Conservation (phyloP, 1,284 basidiomycete genomes). For the Rhodotorula sp. region DNA sequence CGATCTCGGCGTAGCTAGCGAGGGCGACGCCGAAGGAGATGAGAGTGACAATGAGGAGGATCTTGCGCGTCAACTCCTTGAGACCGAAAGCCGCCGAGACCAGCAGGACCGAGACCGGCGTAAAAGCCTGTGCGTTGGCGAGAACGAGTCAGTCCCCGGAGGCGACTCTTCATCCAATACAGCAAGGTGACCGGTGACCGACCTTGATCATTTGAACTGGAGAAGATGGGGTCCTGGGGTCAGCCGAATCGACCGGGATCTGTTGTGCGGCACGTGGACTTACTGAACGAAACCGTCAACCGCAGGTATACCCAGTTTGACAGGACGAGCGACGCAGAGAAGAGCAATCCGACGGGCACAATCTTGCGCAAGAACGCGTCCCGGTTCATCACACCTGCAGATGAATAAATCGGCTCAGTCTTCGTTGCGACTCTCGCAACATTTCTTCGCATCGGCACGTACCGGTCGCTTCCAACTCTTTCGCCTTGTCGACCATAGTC, state of each 20-base stretch:
- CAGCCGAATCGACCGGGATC: too few species aligned
- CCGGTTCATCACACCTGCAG: slow-evolving; percentile 49
- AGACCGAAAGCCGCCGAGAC: slow-evolving; percentile 89
- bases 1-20: slow-evolving; percentile 70
- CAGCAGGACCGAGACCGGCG: slow-evolving; percentile 90
- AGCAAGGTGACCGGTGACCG: not conserved
- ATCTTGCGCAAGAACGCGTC: slow-evolving; percentile 83
- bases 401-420: not conserved
- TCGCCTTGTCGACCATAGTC: slow-evolving; percentile 78
- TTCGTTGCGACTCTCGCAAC: too few species aligned
- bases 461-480: slow-evolving; percentile 77
- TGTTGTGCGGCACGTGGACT: not conserved
- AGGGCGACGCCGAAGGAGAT: slow-evolving; percentile 37
- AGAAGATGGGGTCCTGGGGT: too few species aligned
- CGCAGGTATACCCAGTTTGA: slow-evolving; percentile 94
- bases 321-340: slow-evolving; percentile 85
- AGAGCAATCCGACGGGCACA: slow-evolving; percentile 86
- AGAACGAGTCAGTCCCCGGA: not conserved
- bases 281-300: slow-evolving; percentile 78
- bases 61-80: slow-evolving; percentile 66
- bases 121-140: slow-evolving; percentile 68
- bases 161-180: too few species aligned
- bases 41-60: slow-evolving; percentile 27
- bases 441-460: slow-evolving; percentile 30
- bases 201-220: slow-evolving; percentile 90